These are phyloP conservation scores for Mortierella antarctica DNA, from an alignment of 192 early-diverging fungal genomes.

Conservation along the genomic window DNA sequence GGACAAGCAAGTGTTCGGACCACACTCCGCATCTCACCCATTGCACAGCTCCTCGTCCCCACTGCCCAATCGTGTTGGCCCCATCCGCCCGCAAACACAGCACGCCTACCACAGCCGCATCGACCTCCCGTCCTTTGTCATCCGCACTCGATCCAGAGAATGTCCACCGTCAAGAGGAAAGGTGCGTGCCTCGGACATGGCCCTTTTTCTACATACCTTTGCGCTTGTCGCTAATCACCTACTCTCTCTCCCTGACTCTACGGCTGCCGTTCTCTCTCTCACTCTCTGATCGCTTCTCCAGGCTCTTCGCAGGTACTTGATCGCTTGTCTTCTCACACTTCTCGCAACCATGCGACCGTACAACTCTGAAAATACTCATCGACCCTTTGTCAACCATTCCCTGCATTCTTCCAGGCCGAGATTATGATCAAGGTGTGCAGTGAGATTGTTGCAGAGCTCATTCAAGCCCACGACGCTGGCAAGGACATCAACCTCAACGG, in stretches of 20 bases:
- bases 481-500: conserved; percentile 91
- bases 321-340: no score
- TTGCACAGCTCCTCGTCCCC: no score
- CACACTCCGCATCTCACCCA: no score
- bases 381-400: background rate
- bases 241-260: background rate
- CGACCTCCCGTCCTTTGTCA: background rate
- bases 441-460: conserved; percentile 92
- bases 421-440: conserved; percentile 86
- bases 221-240: no score
- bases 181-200: conserved; percentile 3
- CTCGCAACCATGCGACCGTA: background rate
- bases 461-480: conserved; percentile 71
- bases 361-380: background rate
- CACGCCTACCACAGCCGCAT: background rate
- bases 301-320: conserved; percentile 36
- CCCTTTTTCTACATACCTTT: no score
- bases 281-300: background rate
- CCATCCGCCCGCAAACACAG: no score
- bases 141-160: background rate
- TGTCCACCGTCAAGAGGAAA: conserved; percentile 53
- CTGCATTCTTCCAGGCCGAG: conserved; percentile 60
- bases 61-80: no score
- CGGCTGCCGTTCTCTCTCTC: background rate
- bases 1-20: no score